Base-by-base conservation (phyloP, 371 early-diverging fungal genomes). In the Capillidium rhysosporum region DNA sequence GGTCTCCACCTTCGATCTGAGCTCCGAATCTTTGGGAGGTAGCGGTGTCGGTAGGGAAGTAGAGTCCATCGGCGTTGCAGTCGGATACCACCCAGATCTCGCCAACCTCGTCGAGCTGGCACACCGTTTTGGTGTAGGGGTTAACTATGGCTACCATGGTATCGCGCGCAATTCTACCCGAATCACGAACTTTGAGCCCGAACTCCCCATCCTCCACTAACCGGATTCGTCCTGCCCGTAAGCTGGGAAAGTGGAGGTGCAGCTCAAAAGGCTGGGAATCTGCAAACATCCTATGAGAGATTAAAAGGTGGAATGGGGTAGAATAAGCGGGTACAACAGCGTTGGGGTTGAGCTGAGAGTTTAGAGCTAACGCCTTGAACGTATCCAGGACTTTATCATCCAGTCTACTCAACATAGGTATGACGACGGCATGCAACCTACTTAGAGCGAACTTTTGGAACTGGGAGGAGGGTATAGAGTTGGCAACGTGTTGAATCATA, bases 131-230 rank as follows among this genome's bases (percentile, higher is more conserved):
- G 2, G 84, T 80, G 24, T 68, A 71, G 0, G 88, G 86, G 52
- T 89, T 77, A 28, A 88, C 86, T 55, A 89, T 84, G 24, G 86
- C 90, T 2, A 86, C 75, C 66, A 83, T 81, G 0, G 90, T 84
- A 57, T 80, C 77, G 55, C 79, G 75, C 9, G 77, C 70, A 0
- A 76, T 63, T 65, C 52, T 9, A 39, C 52, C 52, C 3, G 26
- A 21, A 28, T 52, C 52, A 12, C 8, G 8, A 7, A 52, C 14
- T 3, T 10, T 9, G 12, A 52, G 21, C 7, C 39, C 52, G 9
- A 38, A 38, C 23, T 21, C 52, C 8, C 23, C 25, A 28, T 52
- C 52, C 2, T 28, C 52, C 2, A 40, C 20, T 1, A 26, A 23
- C 7, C 39, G 40, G 21, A 52, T 20, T 2, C 24, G 39, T 14